These are phyloP conservation scores for Eimeria praecox DNA, from an alignment of 169 alveolate species.

Conservation along the genomic window DNA sequence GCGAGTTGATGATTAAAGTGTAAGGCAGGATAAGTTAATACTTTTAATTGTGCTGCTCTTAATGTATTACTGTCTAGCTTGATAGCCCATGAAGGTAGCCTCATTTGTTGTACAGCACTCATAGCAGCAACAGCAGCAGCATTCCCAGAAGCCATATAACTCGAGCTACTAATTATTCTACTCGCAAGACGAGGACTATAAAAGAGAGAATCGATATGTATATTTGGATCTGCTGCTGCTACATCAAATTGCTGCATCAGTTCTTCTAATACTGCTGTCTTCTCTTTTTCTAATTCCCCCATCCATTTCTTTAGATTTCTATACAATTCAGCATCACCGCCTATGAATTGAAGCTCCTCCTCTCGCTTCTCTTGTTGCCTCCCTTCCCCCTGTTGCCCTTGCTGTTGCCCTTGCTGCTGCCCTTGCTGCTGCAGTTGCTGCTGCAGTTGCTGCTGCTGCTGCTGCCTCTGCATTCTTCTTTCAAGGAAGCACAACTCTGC, in stretches of 20 bases:
- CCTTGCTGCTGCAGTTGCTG: background rate
- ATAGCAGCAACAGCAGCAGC: background rate
- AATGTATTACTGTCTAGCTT: background rate
- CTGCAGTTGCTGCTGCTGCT: background rate
- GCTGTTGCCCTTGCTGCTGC: conserved; percentile 11
- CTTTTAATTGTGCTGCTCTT: background rate
- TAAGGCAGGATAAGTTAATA: background rate
- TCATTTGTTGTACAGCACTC: conserved; percentile 31
- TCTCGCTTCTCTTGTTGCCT: background rate
- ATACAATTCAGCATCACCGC: background rate
- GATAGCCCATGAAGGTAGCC: background rate
- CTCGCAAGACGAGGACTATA: background rate
- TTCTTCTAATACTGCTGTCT: background rate
- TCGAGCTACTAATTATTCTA: background rate
- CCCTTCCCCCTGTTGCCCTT: conserved; percentile 7
- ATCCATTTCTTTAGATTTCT: background rate
- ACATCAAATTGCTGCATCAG: background rate
- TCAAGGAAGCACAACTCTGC: background rate
- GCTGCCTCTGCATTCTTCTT: background rate
- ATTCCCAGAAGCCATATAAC: background rate
- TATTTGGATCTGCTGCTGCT: conserved; percentile 16
- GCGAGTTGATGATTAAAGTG: background rate
- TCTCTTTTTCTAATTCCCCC: background rate
- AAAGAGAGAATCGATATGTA: background rate
- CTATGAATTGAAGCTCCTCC: background rate